Base-by-base conservation (phyloP, 352 stramenopile genomes). In the Phytophthora chlamydospora region DNA sequence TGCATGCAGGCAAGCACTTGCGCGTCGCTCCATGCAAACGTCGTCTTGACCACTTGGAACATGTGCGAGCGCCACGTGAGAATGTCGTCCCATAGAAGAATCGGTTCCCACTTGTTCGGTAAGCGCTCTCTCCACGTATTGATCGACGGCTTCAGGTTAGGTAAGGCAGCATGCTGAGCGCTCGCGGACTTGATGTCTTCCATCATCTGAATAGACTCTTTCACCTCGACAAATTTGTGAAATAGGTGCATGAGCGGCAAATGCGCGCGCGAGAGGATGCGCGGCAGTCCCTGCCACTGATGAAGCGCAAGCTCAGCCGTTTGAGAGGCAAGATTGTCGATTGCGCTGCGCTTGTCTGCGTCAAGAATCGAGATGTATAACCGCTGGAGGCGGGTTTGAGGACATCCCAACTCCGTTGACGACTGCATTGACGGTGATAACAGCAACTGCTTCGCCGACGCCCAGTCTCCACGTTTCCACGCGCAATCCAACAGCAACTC, bases 61-160 rank as follows among this genome's bases (percentile, higher is more conserved):
- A 98, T 96, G 78, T 98, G 90, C 42, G 87, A 90, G 19, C 93
- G 81, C 93, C 93, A 98, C 51, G 88, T 97, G 16, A 98, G 71
- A 32, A 98, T 95, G 51, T 97, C 89, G 58, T 98, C 92, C 93
- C 93, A 98, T 10, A 97, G 66, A 51, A 96, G 66, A 69, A 97
- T 94, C 11, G 88, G 86, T 33, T 98, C 93, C 88, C 92, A 97
- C 66, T 96, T 96, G 71, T 98, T 98, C 8, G 92, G 92, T 43
- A 98, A 71, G 1, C 93, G 89, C 62, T 98, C 90, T 40, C 91
- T 75, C 93, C 93, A 98, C 46, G 89, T 97, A 75, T 96, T 96
- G 66, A 98, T 95, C 17, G 82, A 91, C 24, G 88, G 83, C 62
- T 97, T 97, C 32, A 98, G 76, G 46, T 98, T 96, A 16, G 91